phyloP scores from a whole-genome alignment of 805 yeast genomes.

The Nakazawaea laoshanensis region DNA sequence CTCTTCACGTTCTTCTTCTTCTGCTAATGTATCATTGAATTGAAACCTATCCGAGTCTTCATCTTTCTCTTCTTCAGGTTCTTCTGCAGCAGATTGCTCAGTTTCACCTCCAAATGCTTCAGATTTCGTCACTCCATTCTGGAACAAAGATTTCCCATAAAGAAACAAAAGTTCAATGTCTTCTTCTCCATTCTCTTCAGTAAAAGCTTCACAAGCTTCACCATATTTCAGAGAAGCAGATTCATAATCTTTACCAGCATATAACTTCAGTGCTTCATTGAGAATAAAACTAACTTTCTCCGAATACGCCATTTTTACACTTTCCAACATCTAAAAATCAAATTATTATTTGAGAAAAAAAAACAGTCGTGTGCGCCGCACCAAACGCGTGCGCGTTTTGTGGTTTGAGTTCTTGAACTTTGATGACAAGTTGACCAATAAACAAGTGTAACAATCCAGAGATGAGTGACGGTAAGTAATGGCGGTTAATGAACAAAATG shows the following conservation, averaged over 20 bases:
- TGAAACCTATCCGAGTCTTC: constrained; percentile 16
- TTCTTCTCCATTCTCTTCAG: constrained; percentile 49
- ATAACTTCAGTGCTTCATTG: constrained; percentile 54
- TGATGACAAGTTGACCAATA: too few species aligned
- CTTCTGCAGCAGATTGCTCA: constrained; percentile 25
- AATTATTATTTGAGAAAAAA: too few species aligned
- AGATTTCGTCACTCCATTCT: constrained; percentile 63
- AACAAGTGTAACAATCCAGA: too few species aligned
- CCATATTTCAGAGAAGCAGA: constrained; percentile 64
- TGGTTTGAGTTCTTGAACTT: neutral
- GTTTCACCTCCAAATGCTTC: constrained; percentile 63
- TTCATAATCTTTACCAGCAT: constrained; percentile 58
- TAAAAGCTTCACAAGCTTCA: constrained; percentile 56
- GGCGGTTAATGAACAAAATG: too few species aligned
- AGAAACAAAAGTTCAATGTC: constrained; percentile 63
- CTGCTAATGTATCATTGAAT: too few species aligned
- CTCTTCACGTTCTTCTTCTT: constrained; percentile 16
- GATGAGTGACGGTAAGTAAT: too few species aligned
- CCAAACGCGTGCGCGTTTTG: neutral
- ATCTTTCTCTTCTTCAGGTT: constrained; percentile 21
- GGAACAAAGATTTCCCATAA: constrained; percentile 77
- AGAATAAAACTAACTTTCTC: constrained; percentile 38
- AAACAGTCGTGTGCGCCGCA: too few species aligned
- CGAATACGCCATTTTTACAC: constrained; percentile 22
- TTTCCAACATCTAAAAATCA: too few species aligned